These are phyloP conservation scores for Chlamydomonas sp. DNA, from an alignment of 139 green algal species.

Conservation along the genomic window DNA sequence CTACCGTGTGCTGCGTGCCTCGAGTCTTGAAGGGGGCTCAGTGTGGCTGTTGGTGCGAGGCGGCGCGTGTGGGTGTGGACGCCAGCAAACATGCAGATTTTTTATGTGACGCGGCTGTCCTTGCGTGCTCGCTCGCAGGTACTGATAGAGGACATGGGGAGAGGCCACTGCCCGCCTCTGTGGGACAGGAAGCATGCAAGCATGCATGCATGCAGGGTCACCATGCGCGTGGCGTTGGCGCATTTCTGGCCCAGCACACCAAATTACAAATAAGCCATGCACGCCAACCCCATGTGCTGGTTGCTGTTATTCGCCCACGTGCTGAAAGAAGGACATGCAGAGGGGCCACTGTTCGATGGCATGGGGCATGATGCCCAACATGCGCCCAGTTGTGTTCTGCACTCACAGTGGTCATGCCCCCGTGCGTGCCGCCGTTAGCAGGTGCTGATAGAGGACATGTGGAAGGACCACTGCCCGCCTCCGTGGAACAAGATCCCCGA, in stretches of 20 bases:
- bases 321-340: neutral
- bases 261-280: neutral
- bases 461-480: constrained; percentile 82
- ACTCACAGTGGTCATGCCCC: neutral
- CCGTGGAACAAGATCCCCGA: constrained; percentile 85
- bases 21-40: too few relatives aligned
- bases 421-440: constrained; percentile 32
- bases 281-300: neutral
- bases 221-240: too few relatives aligned
- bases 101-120: too few relatives aligned
- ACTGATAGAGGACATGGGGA: constrained; percentile 90
- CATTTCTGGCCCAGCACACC: too few relatives aligned
- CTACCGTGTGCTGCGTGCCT: too few relatives aligned
- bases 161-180: constrained; percentile 78
- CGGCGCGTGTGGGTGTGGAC: too few relatives aligned
- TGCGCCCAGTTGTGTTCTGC: neutral
- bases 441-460: constrained; percentile 88
- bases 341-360: neutral
- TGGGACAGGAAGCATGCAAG: constrained; percentile 80
- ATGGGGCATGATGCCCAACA: neutral
- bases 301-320: neutral
- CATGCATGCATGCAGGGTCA: too few relatives aligned
- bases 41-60: too few relatives aligned
- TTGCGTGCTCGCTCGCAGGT: too few relatives aligned
- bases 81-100: too few relatives aligned